These are phyloP conservation scores for Aristolochia fimbriata DNA, from an alignment of 164 flowering plant genomes.

Conservation along the genomic window DNA sequence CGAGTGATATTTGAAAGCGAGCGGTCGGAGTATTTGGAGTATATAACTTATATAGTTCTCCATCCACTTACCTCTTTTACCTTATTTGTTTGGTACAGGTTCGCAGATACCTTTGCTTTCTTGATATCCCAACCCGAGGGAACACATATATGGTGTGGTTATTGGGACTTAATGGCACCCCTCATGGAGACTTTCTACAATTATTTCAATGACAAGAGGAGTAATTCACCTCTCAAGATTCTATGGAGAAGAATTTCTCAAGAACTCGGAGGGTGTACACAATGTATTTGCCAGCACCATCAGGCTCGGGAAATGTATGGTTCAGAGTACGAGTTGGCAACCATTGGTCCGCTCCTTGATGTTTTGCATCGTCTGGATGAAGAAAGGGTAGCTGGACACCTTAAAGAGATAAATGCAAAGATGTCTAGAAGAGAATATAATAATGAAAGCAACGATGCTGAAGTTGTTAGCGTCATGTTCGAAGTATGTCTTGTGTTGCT, in stretches of 20 bases:
- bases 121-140: conserved; percentile 47
- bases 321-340: conserved; percentile 52
- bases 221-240: conserved; percentile 60
- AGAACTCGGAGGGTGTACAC: conserved; percentile 70
- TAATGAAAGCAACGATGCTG: conserved; percentile 35
- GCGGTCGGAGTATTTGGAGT: not conserved
- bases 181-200: conserved; percentile 79
- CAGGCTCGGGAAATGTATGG: conserved; percentile 68
- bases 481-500: conserved; percentile 39
- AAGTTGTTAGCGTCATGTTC: conserved; percentile 76
- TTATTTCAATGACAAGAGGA: conserved; percentile 47
- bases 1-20: not conserved
- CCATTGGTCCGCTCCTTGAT: conserved; percentile 61
- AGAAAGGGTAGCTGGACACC: conserved; percentile 61
- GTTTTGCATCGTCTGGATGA: conserved; percentile 68
- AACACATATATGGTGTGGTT: conserved; percentile 77
- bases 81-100: conserved; percentile 38
- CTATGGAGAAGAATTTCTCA: conserved; percentile 66
- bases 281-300: conserved; percentile 80
- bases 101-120: conserved; percentile 64
- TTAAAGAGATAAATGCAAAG: conserved; percentile 55
- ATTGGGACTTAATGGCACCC: conserved; percentile 79
- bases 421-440: conserved; percentile 34
- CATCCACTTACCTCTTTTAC: no score
- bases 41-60: no score